A percentile compares a stretch with the other conserved stretches of the same genome.
Evolutionary conservation across 768 basidiomycete species (phyloP).

Genomic region (Paxillus involutus): DNA sequence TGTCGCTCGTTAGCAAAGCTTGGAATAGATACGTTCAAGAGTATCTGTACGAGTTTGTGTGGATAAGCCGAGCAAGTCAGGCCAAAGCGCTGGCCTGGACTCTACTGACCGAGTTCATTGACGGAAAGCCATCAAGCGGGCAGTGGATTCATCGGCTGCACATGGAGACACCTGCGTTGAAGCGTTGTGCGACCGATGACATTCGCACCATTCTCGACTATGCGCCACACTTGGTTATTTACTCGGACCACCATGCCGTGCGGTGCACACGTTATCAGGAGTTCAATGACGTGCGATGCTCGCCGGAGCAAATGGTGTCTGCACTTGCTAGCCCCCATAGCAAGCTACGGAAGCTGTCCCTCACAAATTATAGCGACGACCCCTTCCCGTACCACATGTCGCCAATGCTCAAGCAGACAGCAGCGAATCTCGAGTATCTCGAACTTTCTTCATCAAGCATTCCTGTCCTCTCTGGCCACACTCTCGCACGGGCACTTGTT

Average conservation of each 20-base stretch:
- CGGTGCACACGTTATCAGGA: constrained; percentile 52
- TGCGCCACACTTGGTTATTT: constrained; percentile 57
- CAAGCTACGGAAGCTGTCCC: constrained; percentile 57
- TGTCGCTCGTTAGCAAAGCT: constrained; percentile 53
- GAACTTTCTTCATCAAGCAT: constrained; percentile 62
- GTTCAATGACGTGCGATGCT: constrained; percentile 42
- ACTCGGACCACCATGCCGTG: constrained; percentile 64
- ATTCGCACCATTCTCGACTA: constrained; percentile 69
- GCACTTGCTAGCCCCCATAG: constrained; percentile 56
- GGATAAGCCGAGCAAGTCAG: constrained; percentile 58
- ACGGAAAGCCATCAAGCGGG: constrained; percentile 37
- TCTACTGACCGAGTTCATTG: constrained; percentile 43
- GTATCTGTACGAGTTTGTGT: constrained; percentile 66
- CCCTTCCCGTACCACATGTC: constrained; percentile 55
- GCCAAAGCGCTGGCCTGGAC: constrained; percentile 47
- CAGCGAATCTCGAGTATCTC: constrained; percentile 60
- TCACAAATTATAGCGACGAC: constrained; percentile 73
- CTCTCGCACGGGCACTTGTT: constrained; percentile 17
- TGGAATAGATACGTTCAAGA: constrained; percentile 57
- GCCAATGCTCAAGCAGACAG: constrained; percentile 51
- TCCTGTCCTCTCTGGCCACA: constrained; percentile 38
- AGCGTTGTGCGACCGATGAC: constrained; percentile 64
- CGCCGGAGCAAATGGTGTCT: constrained; percentile 58
- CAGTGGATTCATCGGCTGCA: constrained; percentile 62
- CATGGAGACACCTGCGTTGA: constrained; percentile 64